These are phyloP conservation scores for Sordariomycetes sp. DNA, from an alignment of 2,329 filamentous ascomycete genomes.

Conservation along the genomic window DNA sequence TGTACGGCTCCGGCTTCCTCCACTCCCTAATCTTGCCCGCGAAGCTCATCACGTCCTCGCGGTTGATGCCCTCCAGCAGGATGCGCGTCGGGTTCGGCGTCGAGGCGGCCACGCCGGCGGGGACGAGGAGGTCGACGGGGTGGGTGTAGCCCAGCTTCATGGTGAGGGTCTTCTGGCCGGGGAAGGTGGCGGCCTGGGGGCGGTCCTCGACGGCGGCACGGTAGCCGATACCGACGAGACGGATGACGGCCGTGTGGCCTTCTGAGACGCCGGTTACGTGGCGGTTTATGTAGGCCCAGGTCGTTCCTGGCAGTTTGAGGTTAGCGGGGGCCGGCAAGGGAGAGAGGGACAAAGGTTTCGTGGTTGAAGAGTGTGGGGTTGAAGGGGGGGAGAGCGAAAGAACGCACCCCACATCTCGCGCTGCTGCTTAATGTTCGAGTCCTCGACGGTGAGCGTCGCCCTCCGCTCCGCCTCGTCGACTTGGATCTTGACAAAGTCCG, in stretches of 20 bases:
- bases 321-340: not conserved
- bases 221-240: constrained; percentile 91
- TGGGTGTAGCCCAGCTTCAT: constrained; percentile 96
- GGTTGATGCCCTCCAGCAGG: constrained; percentile 76
- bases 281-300: constrained; percentile 79
- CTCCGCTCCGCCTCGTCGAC: constrained; percentile 51
- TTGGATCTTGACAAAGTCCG: constrained; percentile 60
- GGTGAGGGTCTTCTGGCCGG: constrained; percentile 77
- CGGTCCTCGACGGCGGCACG: constrained; percentile 68
- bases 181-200: constrained; percentile 58
- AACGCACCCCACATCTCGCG: constrained; percentile 86
- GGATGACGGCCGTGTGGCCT: constrained; percentile 85
- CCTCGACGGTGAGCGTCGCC: constrained; percentile 54
- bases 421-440: constrained; percentile 59
- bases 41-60: constrained; percentile 79
- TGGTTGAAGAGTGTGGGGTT: not conserved
- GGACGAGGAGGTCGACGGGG: constrained; percentile 80
- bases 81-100: constrained; percentile 86
- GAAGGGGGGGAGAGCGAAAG: too few species aligned
- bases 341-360: not conserved
- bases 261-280: constrained; percentile 90
- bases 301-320: constrained; percentile 33
- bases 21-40: constrained; percentile 79
- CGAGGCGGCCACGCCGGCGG: constrained; percentile 70
- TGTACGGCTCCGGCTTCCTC: constrained; percentile 92